Evolutionary conservation across 2,329 filamentous ascomycete species (phyloP), one percentile per base, ranked within the genome.

Genomic region (Botryotinia calthae): DNA sequence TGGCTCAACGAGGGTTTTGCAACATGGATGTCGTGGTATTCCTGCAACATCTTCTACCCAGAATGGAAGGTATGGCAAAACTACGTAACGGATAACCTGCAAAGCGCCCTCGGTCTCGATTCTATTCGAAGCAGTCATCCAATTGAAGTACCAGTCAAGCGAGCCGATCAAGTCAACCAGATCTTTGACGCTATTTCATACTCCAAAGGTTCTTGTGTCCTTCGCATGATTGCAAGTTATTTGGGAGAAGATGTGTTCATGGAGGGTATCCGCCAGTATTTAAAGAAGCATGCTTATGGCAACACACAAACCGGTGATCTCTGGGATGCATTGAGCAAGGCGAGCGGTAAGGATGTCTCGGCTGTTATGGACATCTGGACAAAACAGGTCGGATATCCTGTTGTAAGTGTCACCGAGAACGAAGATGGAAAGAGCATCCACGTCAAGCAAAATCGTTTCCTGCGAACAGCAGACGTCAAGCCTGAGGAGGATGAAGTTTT

Each of bases 171-270:
- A 83, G 95, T 98, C 82, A 97, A 97, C 84, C 95, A 98, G 84
- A 98, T 98, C 78, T 98, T 98, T 79, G 95, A 98, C 81, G 93
- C 94, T 75, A 98, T 98, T 77, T 98, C 95, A 1, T 98, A 98
- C 84, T 95, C 94, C 72, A 98, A 98, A 85, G 95, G 95, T 28
- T 98, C 95, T 18, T 97, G 94, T 78, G 95, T 98, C 48, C 87
- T 98, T 74, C 93, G 95, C 80, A 98, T 98, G 95, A 95, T 98
- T 77, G 97, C 95, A 31, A 97, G 94, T 77, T 97, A 97, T 79
- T 86, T 98, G 37, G 95, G 95, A 68, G 95, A 98, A 82, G 94
- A 98, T 61, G 87, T 89, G 28, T 98, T 98, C 86, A 89, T 98
- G 81, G 93, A 98, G 81, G 95, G 95, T 80, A 92, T 98, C 71